phyloP scores from a whole-genome alignment of 2,329 filamentous ascomycete species.

The Myriangium duriaei region DNA sequence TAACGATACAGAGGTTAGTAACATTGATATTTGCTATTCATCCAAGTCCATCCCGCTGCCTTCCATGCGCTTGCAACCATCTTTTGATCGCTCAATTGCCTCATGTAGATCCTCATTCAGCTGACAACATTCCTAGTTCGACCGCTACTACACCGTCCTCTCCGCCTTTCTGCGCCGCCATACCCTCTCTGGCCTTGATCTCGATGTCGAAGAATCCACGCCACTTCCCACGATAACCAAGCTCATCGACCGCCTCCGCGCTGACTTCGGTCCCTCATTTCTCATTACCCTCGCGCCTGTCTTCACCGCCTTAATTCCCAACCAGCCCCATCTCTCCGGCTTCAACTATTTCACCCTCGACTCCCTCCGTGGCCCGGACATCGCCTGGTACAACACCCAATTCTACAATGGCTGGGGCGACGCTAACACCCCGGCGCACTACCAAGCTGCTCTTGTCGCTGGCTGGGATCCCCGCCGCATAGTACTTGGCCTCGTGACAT shows the following conservation, averaged over 20 bases:
- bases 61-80: background rate
- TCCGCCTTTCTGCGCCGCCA: constrained; percentile 50
- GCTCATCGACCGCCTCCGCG: constrained; percentile 35
- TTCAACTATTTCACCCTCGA: constrained; percentile 72
- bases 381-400: constrained; percentile 81
- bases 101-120: constrained; percentile 6
- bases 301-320: constrained; percentile 54
- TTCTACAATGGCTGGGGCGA: constrained; percentile 89
- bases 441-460: constrained; percentile 41
- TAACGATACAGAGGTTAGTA: constrained; percentile 34
- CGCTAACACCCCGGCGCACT: constrained; percentile 39
- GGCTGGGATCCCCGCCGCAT: constrained; percentile 65
- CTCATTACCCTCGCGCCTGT: constrained; percentile 74
- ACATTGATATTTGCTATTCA: background rate
- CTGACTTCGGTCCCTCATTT: constrained; percentile 58
- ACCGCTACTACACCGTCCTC: constrained; percentile 60
- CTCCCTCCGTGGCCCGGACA: constrained; percentile 48
- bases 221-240: constrained; percentile 49
- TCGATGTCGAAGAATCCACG: constrained; percentile 71
- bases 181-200: constrained; percentile 56
- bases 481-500: constrained; percentile 71
- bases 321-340: constrained; percentile 55
- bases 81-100: background rate
- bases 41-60: too few species aligned
- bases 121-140: constrained; percentile 40